These are phyloP conservation scores for Penicillium sp. DNA, from an alignment of 2,329 filamentous ascomycete species.

Conservation along the genomic window DNA sequence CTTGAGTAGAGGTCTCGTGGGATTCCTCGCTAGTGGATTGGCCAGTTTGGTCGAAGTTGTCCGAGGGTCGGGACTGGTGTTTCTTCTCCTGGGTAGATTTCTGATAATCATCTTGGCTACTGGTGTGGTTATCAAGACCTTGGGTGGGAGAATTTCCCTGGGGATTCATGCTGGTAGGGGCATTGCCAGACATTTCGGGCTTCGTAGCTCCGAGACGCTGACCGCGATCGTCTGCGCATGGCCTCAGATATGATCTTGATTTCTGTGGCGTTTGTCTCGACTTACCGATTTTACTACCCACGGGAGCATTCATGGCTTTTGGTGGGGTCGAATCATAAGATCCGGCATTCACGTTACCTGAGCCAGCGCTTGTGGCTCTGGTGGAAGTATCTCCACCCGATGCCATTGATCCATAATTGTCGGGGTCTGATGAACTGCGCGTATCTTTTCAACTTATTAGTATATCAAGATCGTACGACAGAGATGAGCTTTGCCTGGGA, in stretches of 20 bases:
- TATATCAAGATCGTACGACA: too few relatives aligned
- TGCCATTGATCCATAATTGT: not conserved
- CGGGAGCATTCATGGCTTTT: conserved; percentile 17
- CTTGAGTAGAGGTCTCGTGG: conserved; percentile 11
- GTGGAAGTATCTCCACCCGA: not conserved
- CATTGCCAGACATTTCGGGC: not conserved
- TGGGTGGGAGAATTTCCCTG: not conserved
- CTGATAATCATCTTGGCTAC: conserved; percentile 8
- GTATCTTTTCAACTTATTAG: too few relatives aligned
- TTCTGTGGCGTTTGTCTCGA: not conserved
- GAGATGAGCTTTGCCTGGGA: not conserved
- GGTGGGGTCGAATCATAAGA: conserved; percentile 6
- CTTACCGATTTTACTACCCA: conserved; percentile 8
- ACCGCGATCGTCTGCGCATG: conserved; percentile 3
- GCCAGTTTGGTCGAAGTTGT: not conserved
- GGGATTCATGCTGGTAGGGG: not conserved
- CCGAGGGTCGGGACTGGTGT: not conserved
- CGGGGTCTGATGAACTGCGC: not conserved
- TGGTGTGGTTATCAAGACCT: conserved; percentile 9
- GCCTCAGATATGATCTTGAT: too few relatives aligned
- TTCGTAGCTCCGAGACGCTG: not conserved
- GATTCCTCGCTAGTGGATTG: conserved; percentile 6
- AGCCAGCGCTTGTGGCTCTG: not conserved
- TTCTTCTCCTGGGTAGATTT: conserved; percentile 5
- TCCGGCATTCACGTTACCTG: not conserved